Base-by-base conservation (phyloP, 139 green algal genomes). In the Diplosphaera chodatii region DNA sequence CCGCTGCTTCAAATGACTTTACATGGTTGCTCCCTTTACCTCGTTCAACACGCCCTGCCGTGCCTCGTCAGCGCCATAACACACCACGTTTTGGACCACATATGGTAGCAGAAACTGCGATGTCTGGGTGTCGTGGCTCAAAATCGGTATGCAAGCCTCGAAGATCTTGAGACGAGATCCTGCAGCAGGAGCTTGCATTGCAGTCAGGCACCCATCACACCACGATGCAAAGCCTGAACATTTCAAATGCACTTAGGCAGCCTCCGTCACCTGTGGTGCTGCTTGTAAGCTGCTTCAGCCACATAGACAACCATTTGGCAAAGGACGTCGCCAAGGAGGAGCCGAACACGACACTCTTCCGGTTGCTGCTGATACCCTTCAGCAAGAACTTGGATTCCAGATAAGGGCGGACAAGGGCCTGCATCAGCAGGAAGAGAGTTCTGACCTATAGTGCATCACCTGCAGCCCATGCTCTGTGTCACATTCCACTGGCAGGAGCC, bases 41-140 rank as follows among this genome's bases (percentile, higher is more conserved):
- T 59, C 48, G 16, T 25, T 59, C 48, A 27, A 18, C 31, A 79
- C 74, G 23, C 63, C 69, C 27, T 72, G 34, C 0, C 74, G 40
- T 2, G 78, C 81, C 1, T 63, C 70, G 6, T 77, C 55, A 16
- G 16, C 48, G 56, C 83, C 88, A 25, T 68, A 66, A 8, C 76
- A 68, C 32, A 94, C 33, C 22, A 85, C 82, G 16, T 86, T 85
- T 30, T 90, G 81, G 13, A 94, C 82, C 27, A 89, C 74, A 75
- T 96, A 89, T 0, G 93, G 94, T 68, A 97, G 80, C 63, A 98
- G 78, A 67, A 90, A 94, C 32, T 88, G 83, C 69, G 87, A 88
- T n/a, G 89, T 87, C 34, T 85, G 79, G 27, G 90, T 77, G 85
- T 98, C 94, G 34, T 81, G 78, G 28, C 79, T 74, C 32, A 92